Base-by-base conservation (phyloP, 768 basidiomycete species). In the Coprinopsis cinerea region DNA sequence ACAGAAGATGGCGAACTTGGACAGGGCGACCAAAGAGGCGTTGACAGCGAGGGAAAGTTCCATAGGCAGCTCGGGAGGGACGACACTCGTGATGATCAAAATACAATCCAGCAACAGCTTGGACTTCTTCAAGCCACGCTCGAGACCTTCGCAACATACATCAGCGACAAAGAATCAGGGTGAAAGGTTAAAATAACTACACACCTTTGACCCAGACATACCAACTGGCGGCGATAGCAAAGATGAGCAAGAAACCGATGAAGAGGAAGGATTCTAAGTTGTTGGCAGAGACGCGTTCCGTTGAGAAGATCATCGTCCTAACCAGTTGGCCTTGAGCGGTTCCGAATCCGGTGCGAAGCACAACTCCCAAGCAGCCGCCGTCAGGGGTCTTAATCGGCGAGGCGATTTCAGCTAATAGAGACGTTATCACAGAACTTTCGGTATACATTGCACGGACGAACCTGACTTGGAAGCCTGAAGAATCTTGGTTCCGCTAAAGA, bases 241-340 rank as follows among this genome's bases (percentile, higher is more conserved):
- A 98, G 54, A 97, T 89, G 48, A 98, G 82, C 14, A 98, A 73
- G 77, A 99, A 98, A 2, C 93, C 96, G 53, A 99, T 97, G 71
- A 99, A 99, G 50, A 97, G 68, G 82, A 97, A 98, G 0, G 85
- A 86, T 63, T 99, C 96, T 52, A 88, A 44, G 65, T 95, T 98
- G 69, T 98, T 98, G 22, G 96, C 96, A 6, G 92, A 91, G 18
- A 99, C 85, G 4, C 93, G 88, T 60, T 99, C 96, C 0, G 92
- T 93, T 13, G 92, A 93, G 72, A 98, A 99, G 50, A 99, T 93
- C 96, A 98, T 99, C 0, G 96, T 98, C 49, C 95, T 76, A 26
- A 99, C 94, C 27, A 99, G 82, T 67, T 95, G 92, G 32, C 96
- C 96, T 64, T 99, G 96, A 0, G 92, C 83, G 9, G 96, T 99